Percentiles rank a stretch among this genome's conserved stretches.
These are phyloP conservation scores for Lentinula novae-zelandiae DNA, from an alignment of 1,284 basidiomycete genomes.

Conservation along the genomic window DNA sequence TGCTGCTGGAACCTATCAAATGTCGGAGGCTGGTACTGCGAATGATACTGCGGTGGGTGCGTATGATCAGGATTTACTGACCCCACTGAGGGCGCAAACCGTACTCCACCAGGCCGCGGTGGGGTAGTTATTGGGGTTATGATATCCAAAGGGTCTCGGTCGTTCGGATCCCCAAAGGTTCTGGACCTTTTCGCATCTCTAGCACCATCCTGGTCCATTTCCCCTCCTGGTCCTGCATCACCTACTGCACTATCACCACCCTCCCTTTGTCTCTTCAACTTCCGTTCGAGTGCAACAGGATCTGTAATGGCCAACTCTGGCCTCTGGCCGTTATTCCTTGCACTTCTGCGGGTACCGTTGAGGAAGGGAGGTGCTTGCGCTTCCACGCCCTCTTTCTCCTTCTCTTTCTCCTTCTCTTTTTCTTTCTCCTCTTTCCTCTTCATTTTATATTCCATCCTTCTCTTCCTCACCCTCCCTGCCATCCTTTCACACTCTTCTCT, in stretches of 20 bases:
- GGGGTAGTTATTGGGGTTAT: slow-evolving; percentile 25
- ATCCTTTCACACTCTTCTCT: slow-evolving; percentile 85
- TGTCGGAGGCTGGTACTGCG: background rate
- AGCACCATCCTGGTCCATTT: slow-evolving; percentile 49
- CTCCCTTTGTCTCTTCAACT: slow-evolving; percentile 67
- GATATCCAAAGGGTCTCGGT: slow-evolving; percentile 38
- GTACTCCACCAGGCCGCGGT: slow-evolving; percentile 17
- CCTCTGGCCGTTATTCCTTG: slow-evolving; percentile 66
- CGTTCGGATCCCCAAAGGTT: slow-evolving; percentile 38
- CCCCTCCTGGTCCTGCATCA: slow-evolving; percentile 37
- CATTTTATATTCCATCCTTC: slow-evolving; percentile 77
- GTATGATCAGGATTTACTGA: background rate
- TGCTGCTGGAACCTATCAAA: background rate
- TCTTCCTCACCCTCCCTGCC: slow-evolving; percentile 73
- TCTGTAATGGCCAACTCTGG: slow-evolving; percentile 71
- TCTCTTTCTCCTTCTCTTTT: slow-evolving; percentile 43
- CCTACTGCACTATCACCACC: slow-evolving; percentile 38
- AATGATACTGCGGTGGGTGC: background rate
- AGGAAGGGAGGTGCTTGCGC: slow-evolving; percentile 23
- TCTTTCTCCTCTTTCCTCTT: slow-evolving; percentile 61
- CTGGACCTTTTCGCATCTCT: slow-evolving; percentile 56
- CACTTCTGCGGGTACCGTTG: slow-evolving; percentile 55
- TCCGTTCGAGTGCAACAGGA: slow-evolving; percentile 65
- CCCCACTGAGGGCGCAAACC: slow-evolving; percentile 2
- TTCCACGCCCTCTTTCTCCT: slow-evolving; percentile 21